Base-by-base conservation (phyloP, 2,329 filamentous ascomycete species). In the Aspergillus eucalypticola region DNA sequence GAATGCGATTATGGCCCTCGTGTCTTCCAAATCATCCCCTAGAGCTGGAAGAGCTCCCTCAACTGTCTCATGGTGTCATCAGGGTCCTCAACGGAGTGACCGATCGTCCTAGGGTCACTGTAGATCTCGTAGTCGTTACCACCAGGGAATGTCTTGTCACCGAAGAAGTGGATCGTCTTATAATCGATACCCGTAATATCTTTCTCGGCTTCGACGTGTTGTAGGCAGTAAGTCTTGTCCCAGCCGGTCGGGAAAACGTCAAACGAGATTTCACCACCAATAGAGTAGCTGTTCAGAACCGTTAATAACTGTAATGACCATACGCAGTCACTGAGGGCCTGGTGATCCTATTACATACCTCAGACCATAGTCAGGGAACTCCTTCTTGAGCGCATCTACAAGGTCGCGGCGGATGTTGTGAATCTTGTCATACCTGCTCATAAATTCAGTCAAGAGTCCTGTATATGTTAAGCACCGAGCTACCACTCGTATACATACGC, bases 101-200 rank as follows among this genome's bases (percentile, higher is more conserved):
- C 95, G 61, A 90, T 88, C 38, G 91, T 96, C 72, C 94, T 84
- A 57, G 84, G 73, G 75, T 98, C 94, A 66, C 80, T 83, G 78
- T 89, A 98, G 74, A 99, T 97, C 82, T 98, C 94, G 75, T 88
- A 94, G 79, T 99, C 95, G 77, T 98, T 99, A 63, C 95, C 95
- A 65, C 95, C 94, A 76, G 88, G 79, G 74, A 87, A 88, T 25
- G 91, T 91, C 88, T 98, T 99, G 84, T 99, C 95, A 66, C 95
- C 95, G 72, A 98, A 99, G 85, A 98, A 98, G 83, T 98, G 95
- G 69, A 98, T 90, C 48, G 86, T 94, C 68, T 87, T 91, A 83
- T 94, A 98, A 23, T 88, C 80, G 52, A 78, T 67, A 4, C 80
- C 80, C 7, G 75, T 75, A 64, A 96, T 82, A 64, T 89, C 88